Percentiles rank a stretch among this genome's conserved stretches.
Conservation (phyloP, 371 early-diverging fungal species). For the Phascolomyces articulosus region DNA sequence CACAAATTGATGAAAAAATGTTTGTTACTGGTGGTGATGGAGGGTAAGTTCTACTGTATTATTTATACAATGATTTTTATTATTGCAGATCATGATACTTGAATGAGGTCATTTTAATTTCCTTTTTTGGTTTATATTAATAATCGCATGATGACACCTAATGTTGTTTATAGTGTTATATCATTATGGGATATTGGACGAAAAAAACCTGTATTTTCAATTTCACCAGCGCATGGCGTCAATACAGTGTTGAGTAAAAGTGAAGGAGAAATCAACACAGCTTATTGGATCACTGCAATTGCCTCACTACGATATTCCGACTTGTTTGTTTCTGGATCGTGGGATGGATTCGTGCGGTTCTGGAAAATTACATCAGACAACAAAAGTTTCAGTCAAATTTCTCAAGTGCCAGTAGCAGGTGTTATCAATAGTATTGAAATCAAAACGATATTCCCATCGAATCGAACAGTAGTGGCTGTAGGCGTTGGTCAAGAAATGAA, state of each 20-base stretch:
- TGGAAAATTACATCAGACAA: slow-evolving; percentile 83
- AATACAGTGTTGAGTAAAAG: slow-evolving; percentile 42
- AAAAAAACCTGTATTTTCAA: slow-evolving; percentile 89
- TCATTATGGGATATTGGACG: slow-evolving; percentile 89
- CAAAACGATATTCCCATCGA: slow-evolving; percentile 49
- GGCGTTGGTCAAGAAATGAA: slow-evolving; percentile 89
- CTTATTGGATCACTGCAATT: slow-evolving; percentile 87
- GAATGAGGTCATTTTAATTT: background rate
- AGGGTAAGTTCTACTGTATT: slow-evolving; percentile 53
- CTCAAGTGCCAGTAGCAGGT: slow-evolving; percentile 59
- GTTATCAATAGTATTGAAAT: slow-evolving; percentile 58
- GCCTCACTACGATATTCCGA: slow-evolving; percentile 86
- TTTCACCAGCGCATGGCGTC: slow-evolving; percentile 80
- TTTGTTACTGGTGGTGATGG: slow-evolving; percentile 92
- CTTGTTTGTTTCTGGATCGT: slow-evolving; percentile 89
- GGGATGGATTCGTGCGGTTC: slow-evolving; percentile 85
- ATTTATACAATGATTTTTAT: background rate
- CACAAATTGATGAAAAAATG: slow-evolving; percentile 88
- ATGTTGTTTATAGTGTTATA: slow-evolving; percentile 38
- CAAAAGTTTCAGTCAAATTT: slow-evolving; percentile 65
- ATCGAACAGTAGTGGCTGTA: slow-evolving; percentile 65
- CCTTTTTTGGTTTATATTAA: background rate
- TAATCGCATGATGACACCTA: background rate
- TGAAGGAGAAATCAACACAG: slow-evolving; percentile 50
- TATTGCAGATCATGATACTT: no score